These are phyloP conservation scores for Aureobasidium uvarum DNA, from an alignment of 2,329 filamentous ascomycete genomes.

Conservation along the genomic window DNA sequence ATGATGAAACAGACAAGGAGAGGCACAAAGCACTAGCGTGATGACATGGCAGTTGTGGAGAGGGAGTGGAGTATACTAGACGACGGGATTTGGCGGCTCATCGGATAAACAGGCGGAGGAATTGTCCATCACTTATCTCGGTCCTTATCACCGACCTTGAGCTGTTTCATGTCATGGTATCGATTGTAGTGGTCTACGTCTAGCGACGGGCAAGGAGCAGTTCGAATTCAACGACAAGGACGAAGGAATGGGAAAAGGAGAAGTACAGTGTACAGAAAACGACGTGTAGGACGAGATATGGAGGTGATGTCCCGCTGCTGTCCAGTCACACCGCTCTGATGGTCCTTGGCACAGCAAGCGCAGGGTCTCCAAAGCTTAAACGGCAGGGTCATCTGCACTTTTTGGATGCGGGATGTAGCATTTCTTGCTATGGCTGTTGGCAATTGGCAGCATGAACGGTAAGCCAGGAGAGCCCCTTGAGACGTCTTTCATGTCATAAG, in stretches of 20 bases:
- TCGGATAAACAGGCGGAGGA: constrained; percentile 22
- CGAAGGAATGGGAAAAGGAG: background rate
- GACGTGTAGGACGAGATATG: background rate
- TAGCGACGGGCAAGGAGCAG: too few species aligned
- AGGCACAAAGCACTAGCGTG: constrained; percentile 8
- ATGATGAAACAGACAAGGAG: constrained; percentile 10
- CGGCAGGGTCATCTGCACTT: constrained; percentile 20
- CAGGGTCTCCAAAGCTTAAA: constrained; percentile 14
- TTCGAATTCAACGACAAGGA: too few species aligned
- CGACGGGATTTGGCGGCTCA: constrained; percentile 13
- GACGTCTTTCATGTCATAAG: constrained; percentile 19
- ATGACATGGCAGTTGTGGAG: constrained; percentile 19
- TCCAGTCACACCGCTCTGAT: constrained; percentile 16
- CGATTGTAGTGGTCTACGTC: too few species aligned
- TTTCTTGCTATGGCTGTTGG: background rate
- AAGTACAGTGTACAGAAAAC: background rate
- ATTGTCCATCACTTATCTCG: constrained; percentile 8
- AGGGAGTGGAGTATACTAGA: constrained; percentile 5
- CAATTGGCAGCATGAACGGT: constrained; percentile 2
- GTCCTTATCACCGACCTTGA: background rate
- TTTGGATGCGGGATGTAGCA: background rate
- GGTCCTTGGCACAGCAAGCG: constrained; percentile 6
- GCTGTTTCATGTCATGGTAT: background rate
- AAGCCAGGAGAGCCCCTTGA: constrained; percentile 16
- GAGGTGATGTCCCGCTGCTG: constrained; percentile 11